Evolutionary conservation across 805 yeast species (phyloP), one percentile per base, ranked within the genome.

Genomic region (Schwanniomyces pseudopolymorphus): DNA sequence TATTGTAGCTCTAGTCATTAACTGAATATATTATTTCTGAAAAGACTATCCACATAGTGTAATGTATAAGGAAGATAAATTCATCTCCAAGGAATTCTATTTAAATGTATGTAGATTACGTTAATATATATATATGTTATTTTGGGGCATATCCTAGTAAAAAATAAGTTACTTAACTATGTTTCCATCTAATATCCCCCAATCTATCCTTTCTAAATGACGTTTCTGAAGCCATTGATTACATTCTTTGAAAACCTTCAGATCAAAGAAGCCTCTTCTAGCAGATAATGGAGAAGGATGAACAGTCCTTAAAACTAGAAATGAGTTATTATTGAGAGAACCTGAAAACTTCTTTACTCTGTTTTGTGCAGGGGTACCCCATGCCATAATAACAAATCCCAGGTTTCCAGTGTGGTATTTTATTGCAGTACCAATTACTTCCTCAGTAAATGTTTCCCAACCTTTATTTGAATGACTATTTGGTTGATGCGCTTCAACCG

Each of bases 211-310:
- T 1, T 64, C 59, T 17, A 57, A 58, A 0, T 74, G 77, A 43
- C 75, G 72, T 14, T 68, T 59, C 26, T 71, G 68, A 1, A 92
- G 70, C 96, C 96, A 92, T 6, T 80, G 80, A 61, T 94, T 92
- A 37, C 92, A 82, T 58, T 79, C 77, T 43, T 63, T 74, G 64
- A 90, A 92, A 58, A 89, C 97, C 19, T 72, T 68, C 54, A 86
- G 82, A 2, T 83, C 83, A 56, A 92, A 91, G 64, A 87, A 94
- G 1, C 78, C 96, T 37, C 95, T 70, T 16, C 85, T 76, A 0
- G 99, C 99, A 51, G 96, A 87, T 42, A 94, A 69, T 1, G 99
- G 99, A 22, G 96, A 87, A 0, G 99, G 99, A 66, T 94, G 99
- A 0, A 90, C 97, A 0, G 89, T 75, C 50, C 77, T 78, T 22